Evolutionary conservation across 2,329 filamentous ascomycete species (phyloP), one percentile per base, ranked within the genome.

Genomic region (Fusarium compactum): DNA sequence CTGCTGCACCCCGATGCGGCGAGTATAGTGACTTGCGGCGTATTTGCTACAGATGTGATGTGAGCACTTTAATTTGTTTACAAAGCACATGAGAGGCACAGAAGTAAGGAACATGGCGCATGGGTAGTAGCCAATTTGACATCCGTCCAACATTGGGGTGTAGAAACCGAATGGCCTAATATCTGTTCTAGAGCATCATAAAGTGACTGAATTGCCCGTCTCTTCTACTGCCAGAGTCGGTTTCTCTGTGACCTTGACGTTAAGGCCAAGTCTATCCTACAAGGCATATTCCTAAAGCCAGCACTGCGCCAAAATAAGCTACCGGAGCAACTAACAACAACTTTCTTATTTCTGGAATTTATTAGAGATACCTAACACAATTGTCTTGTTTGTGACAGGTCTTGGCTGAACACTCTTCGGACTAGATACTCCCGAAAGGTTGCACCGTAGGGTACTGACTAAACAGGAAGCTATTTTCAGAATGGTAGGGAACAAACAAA

Each of bases 81-180:
- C 38, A n/a, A 64, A 25, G 60, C 55, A 46, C 38, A 47, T 38
- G 34, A 54, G 62, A 60, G 48, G 38, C 58, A 58, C 48, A 67
- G 51, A 27, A 45, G 57, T 11, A 64, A 64, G 30, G 20, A 43
- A 46, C 29, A 47, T 43, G 20, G n/a, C 41, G 34, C 32, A 45
- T 24, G 29, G 25, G 22, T 41, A 20, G 22, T 32, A 29, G 15
- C 44, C 25, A 55, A 61, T 18, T 38, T 38, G 34, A 38, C 10
- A 38, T n/a, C 34, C 34, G 6, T 38, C 34, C 18, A n/a, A n/a
- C 16, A 18, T 38, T 10, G n/a, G 34, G 18, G 18, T n/a, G 34
- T 38, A 38, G 10, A n/a, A 38, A n/a, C 4, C 11, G 34, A 12
- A n/a, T n/a, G 10, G 18, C 34, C 34, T n/a, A 38, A 38, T n/a